Base-by-base conservation (phyloP, 352 stramenopile genomes). In the Phytophthora syringae region DNA sequence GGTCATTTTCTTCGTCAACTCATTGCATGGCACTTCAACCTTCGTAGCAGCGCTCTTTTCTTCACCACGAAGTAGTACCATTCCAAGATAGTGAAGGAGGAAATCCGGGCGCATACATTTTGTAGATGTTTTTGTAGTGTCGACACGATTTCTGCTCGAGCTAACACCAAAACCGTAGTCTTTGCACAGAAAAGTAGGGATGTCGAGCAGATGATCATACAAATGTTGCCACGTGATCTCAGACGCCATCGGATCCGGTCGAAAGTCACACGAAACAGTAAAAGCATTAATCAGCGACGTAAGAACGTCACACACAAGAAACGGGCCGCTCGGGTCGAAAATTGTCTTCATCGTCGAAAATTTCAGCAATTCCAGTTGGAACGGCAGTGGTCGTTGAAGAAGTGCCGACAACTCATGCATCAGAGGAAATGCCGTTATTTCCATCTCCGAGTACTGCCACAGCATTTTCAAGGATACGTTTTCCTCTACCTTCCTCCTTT, bases 41-140 rank as follows among this genome's bases (percentile, higher is more conserved):
- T 12, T 32, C 10, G 37, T 58, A 15, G 16, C 5, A 36, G n/a
- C 37, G 56, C 49, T 37, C 43, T 51, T 34, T 44, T 65, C 48
- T 58, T 64, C 53, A 25, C 53, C 53, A 44, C 61, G 45, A 34
- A 70, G 25, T 4, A 70, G 21, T 5, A 64, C 36, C 24, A 70
- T 47, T 37, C 27, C 32, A 20, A 16, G 21, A 47, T 27, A n/a
- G 7, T 47, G 18, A 4, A 15, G 7, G 18, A 47, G 5, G 11
- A n/a, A 18, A 40, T n/a, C 15, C 15, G 34, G 34, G 12, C 11
- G 34, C 15, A 40, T n/a, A n/a, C 34, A 5, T 1, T n/a, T 40
- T 40, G 11, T 15, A 40, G 15, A 18, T 18, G 34, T 18, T 40
- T 15, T 15, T 18, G 34, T n/a, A 18, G 11, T 40, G 34, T 40